Conservation (phyloP, 352 stramenopile species). For the Thalassiosira allenii region DNA sequence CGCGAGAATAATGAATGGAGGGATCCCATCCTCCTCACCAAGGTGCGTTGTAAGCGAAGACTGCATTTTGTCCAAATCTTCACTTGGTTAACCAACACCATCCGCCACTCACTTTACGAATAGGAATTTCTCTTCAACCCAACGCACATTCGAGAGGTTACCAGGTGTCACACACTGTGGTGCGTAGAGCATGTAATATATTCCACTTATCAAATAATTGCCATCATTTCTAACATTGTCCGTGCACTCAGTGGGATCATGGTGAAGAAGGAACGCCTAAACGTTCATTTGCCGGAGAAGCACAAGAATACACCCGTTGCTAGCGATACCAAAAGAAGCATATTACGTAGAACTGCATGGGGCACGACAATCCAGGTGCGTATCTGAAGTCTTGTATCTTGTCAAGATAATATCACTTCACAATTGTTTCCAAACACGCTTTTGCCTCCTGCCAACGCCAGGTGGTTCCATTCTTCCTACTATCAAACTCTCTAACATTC, state of each 20-base stretch:
- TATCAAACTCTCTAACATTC: slow-evolving; percentile 63
- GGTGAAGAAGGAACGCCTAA: slow-evolving; percentile 45
- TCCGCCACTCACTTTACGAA: no score
- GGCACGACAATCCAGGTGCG: slow-evolving; percentile 51
- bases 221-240: background rate
- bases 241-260: slow-evolving; percentile 52
- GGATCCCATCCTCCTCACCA: slow-evolving; percentile 56
- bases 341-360: slow-evolving; percentile 38
- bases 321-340: slow-evolving; percentile 30
- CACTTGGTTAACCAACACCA: no score
- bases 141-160: slow-evolving; percentile 31
- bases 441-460: no score
- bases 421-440: no score
- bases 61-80: no score
- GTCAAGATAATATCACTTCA: no score
- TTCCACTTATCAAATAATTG: no score
- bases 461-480: slow-evolving; percentile 61
- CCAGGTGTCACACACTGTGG: slow-evolving; percentile 1
- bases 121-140: slow-evolving; percentile 66
- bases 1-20: slow-evolving; percentile 40
- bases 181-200: no score
- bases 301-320: slow-evolving; percentile 8
- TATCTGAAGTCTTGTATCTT: no score
- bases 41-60: no score
- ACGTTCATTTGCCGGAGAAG: slow-evolving; percentile 37